These are phyloP conservation scores for Xylaria multiplex DNA, from an alignment of 2,329 filamentous ascomycete species.

Conservation along the genomic window DNA sequence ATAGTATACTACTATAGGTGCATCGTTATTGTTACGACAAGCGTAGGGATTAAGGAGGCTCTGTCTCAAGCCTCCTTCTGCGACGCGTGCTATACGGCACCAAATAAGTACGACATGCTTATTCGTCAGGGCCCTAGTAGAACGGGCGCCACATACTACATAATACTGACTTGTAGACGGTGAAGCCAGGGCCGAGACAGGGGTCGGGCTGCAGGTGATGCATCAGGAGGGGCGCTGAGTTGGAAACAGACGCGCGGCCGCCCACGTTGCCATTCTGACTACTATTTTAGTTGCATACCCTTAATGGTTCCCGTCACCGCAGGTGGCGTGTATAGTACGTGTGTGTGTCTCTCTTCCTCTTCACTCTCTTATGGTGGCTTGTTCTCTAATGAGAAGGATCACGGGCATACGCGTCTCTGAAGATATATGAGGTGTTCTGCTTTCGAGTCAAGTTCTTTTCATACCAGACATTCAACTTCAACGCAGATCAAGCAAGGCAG, in stretches of 20 bases:
- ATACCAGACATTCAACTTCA: background rate
- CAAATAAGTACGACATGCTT: background rate
- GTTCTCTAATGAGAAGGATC: background rate
- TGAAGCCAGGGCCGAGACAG: constrained; percentile 16
- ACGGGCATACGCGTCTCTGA: constrained; percentile 6
- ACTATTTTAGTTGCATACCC: constrained; percentile 20
- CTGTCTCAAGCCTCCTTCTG: constrained; percentile 17
- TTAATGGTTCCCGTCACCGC: too few species aligned
- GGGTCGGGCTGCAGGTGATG: constrained; percentile 16
- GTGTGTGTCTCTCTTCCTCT: background rate
- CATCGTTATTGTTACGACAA: constrained; percentile 7
- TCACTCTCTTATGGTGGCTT: background rate
- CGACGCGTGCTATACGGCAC: constrained; percentile 7
- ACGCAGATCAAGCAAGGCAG: background rate
- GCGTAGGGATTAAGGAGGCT: constrained; percentile 22
- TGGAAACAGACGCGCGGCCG: constrained; percentile 32
- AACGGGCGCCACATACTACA: too few species aligned
- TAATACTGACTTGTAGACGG: background rate
- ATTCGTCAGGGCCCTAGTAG: too few species aligned
- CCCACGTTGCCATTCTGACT: constrained; percentile 17
- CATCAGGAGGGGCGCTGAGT: background rate
- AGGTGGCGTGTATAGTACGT: background rate
- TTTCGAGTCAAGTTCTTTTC: background rate
- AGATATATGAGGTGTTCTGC: background rate
- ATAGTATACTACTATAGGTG: constrained; percentile 2